Conservation (phyloP, 1,284 basidiomycete species). For the Ceratobasidium sp. region DNA sequence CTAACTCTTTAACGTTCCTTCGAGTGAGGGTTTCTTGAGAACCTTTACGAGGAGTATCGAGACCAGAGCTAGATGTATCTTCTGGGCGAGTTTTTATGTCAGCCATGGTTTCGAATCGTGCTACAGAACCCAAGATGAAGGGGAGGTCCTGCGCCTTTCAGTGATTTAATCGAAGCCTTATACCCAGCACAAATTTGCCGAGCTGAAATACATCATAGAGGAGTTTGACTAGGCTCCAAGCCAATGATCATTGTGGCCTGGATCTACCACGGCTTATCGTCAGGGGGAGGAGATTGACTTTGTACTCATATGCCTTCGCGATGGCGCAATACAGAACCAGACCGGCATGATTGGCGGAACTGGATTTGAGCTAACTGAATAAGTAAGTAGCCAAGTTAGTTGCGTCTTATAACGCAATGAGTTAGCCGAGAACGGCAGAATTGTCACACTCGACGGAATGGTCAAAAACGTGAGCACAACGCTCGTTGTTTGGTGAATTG, state of each 20-base stretch:
- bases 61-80: neutral
- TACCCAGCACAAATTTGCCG: conserved; percentile 15
- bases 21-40: conserved; percentile 19
- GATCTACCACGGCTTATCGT: neutral
- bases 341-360: neutral
- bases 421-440: neutral
- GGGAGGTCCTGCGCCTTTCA: neutral
- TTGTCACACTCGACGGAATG: neutral
- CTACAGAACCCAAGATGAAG: neutral
- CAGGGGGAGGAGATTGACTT: neutral
- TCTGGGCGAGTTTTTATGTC: neutral
- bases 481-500: too few species aligned
- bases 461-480: too few species aligned
- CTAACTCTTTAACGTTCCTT: conserved; percentile 2
- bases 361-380: neutral
- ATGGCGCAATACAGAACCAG: conserved; percentile 31
- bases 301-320: conserved; percentile 20
- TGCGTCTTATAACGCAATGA: neutral
- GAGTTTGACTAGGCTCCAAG: conserved; percentile 6
- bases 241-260: neutral
- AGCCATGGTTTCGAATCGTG: too few species aligned
- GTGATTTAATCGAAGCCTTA: neutral
- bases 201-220: neutral
- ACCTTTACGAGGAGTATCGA: neutral
- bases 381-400: neutral